A percentile compares a stretch with the other conserved stretches of the same genome.
Conservation (phyloP, 768 basidiomycete genomes). For the Nidularia pulvinata region DNA sequence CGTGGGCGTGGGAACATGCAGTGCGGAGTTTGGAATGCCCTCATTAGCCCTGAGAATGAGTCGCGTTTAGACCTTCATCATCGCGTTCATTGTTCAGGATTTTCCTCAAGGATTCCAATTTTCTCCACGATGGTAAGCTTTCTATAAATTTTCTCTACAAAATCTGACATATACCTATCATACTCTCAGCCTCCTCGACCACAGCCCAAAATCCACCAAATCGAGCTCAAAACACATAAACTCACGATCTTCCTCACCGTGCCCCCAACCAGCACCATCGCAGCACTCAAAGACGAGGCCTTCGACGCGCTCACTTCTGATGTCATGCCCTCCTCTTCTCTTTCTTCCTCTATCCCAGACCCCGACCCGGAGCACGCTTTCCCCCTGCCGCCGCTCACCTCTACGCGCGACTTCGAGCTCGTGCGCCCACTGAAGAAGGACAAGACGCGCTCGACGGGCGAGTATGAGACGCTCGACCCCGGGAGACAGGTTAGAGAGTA, state of each 20-base stretch:
- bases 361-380: conserved; percentile 14
- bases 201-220: conserved; percentile 63
- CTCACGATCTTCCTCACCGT: conserved; percentile 63
- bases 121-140: conserved; percentile 15
- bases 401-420: conserved; percentile 60
- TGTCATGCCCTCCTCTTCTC: conserved; percentile 11
- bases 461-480: conserved; percentile 53
- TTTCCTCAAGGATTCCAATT: conserved; percentile 1
- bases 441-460: conserved; percentile 46
- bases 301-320: conserved; percentile 22
- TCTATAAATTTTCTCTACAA: background rate
- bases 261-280: conserved; percentile 52
- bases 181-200: conserved; percentile 45
- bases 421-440: conserved; percentile 54
- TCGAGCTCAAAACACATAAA: conserved; percentile 76
- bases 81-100: conserved; percentile 1
- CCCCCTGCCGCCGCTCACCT: conserved; percentile 29
- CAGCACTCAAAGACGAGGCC: conserved; percentile 56
- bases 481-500: conserved; percentile 43
- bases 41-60: background rate
- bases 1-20: conserved; percentile 14
- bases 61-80: background rate
- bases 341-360: conserved; percentile 23
- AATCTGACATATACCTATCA: background rate
- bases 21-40: conserved; percentile 17